phyloP scores from a whole-genome alignment of 2,329 filamentous ascomycete species.

The Biscogniauxia mediterranea region DNA sequence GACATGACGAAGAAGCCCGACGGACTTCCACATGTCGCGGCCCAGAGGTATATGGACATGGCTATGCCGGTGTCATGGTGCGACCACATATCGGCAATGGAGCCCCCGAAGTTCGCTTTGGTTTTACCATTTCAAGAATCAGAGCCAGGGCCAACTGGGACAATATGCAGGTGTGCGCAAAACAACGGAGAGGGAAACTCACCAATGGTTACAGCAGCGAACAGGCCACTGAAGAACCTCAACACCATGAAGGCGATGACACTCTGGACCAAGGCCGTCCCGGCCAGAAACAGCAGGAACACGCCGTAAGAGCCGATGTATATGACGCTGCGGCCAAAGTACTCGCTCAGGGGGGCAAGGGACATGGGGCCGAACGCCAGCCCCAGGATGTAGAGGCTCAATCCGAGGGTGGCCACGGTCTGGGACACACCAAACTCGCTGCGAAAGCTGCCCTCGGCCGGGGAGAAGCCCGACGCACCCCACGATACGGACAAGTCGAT shows the following conservation, averaged over 20 bases:
- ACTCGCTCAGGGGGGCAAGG: conserved; percentile 36
- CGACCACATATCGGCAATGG: conserved; percentile 44
- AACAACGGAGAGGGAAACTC: background rate
- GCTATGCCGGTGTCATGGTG: conserved; percentile 40
- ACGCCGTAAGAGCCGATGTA: conserved; percentile 42
- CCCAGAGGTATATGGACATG: conserved; percentile 39
- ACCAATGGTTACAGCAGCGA: conserved; percentile 37
- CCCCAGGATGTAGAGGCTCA: conserved; percentile 46
- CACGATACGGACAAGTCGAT: conserved; percentile 38
- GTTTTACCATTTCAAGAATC: background rate
- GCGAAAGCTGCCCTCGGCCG: conserved; percentile 40
- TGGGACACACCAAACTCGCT: conserved; percentile 39
- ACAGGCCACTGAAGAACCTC: conserved; percentile 44
- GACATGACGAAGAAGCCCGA: conserved; percentile 46
- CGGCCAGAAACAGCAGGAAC: conserved; percentile 42
- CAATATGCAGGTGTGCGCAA: too few species aligned
- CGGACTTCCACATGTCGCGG: conserved; percentile 44
- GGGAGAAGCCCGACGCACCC: conserved; percentile 47
- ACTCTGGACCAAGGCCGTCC: conserved; percentile 40
- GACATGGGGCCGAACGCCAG: conserved; percentile 39
- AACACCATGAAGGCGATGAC: conserved; percentile 42
- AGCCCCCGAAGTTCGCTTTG: conserved; percentile 40
- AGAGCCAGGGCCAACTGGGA: background rate
- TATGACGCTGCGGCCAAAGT: conserved; percentile 42
- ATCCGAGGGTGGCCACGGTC: conserved; percentile 41